Conservation (phyloP, 1,284 basidiomycete genomes). For the Fomitopsis palustris region DNA sequence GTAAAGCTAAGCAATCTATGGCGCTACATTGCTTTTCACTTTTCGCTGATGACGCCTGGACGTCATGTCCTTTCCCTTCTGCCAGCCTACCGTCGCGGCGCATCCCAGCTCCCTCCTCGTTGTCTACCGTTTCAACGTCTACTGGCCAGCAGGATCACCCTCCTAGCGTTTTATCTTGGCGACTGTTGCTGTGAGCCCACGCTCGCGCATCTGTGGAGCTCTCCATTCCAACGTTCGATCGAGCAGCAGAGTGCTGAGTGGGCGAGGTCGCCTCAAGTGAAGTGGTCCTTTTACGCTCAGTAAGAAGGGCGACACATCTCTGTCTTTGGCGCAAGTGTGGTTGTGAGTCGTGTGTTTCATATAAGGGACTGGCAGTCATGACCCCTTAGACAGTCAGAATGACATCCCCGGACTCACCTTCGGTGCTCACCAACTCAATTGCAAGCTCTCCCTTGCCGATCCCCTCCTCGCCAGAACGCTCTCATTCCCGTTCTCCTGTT, state of each 20-base stretch:
- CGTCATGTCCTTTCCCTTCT: background rate
- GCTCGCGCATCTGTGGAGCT: no score
- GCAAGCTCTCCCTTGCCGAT: slow-evolving; percentile 43
- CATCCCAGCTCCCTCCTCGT: background rate
- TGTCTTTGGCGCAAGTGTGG: no score
- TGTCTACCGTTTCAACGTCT: background rate
- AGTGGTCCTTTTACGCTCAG: no score
- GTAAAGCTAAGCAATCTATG: no score
- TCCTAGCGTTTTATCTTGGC: no score
- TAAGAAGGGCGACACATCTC: no score
- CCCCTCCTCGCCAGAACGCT: slow-evolving; percentile 33
- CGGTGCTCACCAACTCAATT: slow-evolving; percentile 22
- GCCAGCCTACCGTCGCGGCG: background rate
- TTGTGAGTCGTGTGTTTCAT: background rate
- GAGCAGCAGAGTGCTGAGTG: no score
- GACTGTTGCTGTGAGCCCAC: no score
- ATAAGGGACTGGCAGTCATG: background rate
- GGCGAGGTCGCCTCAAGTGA: no score
- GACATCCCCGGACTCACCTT: slow-evolving; percentile 26
- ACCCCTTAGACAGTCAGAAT: slow-evolving; percentile 12
- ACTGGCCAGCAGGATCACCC: background rate
- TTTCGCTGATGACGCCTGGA: no score
- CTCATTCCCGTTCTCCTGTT: slow-evolving; percentile 19
- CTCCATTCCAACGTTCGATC: no score
- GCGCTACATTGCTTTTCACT: no score